Base-by-base conservation (phyloP, 345 rosid genomes). In the Melastoma malabathricum region DNA sequence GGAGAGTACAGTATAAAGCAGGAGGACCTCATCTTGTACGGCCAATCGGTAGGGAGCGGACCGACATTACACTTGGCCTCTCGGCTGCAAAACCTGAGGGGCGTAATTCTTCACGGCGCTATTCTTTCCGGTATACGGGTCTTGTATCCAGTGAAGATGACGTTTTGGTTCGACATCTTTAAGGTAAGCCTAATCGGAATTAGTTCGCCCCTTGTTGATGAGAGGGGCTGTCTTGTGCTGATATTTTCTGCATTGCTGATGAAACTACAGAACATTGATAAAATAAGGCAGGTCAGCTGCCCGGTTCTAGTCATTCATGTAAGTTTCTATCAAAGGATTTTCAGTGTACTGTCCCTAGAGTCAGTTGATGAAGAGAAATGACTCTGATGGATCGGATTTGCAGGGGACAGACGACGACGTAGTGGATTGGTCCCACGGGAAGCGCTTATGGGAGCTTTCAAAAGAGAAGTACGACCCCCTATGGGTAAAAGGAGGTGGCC, bases 401-500 rank as follows among this genome's bases (percentile, higher is more conserved):
- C 57, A 92, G 98, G 98, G 98, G 27, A 92, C 97, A 9, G 71
- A 62, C 10, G 97, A 92, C 61, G 98, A 92, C 52, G 75, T 87
- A 49, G 98, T 87, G 5, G 89, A 84, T 70, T 79, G 69, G 60
- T 84, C 93, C 0, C 98, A 87, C 1, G 98, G 98, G 60, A 87
- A 83, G 63, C 69, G 95, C 17, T 65, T 92, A 31, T 92, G 98
- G 98, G 98, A 92, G 55, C 81, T 92, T 17, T 61, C 96, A 0
- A 92, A 81, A 62, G 95, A 92, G 59, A 87, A 87, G 58, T 87
- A 82, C 23, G 96, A 87, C 12, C 98, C 98, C 1, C 65, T 92
- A 54, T 87, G 98, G 98, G 83, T 92, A 48, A 84, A 84, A 61
- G 95, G 97, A n/a, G 98, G 97, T 5, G 95, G 97, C 18, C 98